Evolutionary conservation across 495 filamentous ascomycete genomes (phyloP), one percentile per base, ranked within the genome.

Genomic region (Penicillium subrubescens): DNA sequence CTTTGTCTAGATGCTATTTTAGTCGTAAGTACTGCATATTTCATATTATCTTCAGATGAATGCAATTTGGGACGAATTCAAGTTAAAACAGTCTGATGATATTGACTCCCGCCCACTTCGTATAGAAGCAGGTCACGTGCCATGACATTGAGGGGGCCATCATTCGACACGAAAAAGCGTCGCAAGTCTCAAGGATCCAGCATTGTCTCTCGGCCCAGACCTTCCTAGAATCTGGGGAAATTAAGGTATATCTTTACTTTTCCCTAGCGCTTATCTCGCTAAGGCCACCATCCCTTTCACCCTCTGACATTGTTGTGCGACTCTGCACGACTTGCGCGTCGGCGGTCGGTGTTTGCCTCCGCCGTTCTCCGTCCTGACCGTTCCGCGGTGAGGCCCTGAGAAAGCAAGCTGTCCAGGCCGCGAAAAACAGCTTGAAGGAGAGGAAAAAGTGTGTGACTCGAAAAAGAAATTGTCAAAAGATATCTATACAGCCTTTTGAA

Each of bases 301-400:
- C 50, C 56, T 21, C 35, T 21, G 3, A 35, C 31, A 29, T 25
- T n/a, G 29, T 43, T 23, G 43, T 53, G 44, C 15, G 23, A 23
- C 44, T 53, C 25, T 19, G 10, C 17, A 6, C 53, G 52, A 37
- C 15, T 19, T 39, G 34, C 37, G 17, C 25, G 50, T 73, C 70
- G 70, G 70, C 52, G 65, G 34, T 73, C 70, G 70, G 69, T 67
- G 64, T 37, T 72, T 72, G 58, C 27, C 54, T 57, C 23, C 67
- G 58, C 69, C 69, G 69, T 66, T 17, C 69, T 62, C 69, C 69
- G 69, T 48, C 31, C 35, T 31, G 12, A 34, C 27, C 0, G 19
- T 52, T 39, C 29, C 6, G 25, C 29, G 3, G 29, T 34, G 59
- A 61, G 25, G 54, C 60, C 15, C 52, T 46, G n/a, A 37, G 17